phyloP scores from a whole-genome alignment of 2,329 filamentous ascomycete species.

The Trichoderma oligosporum region DNA sequence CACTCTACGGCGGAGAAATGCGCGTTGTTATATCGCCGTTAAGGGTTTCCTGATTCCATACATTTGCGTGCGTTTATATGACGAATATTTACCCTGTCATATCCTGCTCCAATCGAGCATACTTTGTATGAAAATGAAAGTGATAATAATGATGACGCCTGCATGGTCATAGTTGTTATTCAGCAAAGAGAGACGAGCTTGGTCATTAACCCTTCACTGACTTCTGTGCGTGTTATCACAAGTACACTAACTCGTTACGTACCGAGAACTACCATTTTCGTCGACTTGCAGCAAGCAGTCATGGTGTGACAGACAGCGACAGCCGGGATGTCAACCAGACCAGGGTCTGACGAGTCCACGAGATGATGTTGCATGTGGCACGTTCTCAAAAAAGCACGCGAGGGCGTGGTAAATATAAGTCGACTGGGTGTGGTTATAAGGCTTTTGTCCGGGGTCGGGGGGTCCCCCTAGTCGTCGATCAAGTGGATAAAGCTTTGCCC shows the following conservation, averaged over 20 bases:
- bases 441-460: not conserved
- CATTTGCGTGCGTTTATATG: not conserved
- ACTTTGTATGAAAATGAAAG: not conserved
- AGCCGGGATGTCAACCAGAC: slow-evolving; percentile 8
- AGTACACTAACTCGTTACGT: slow-evolving; percentile 9
- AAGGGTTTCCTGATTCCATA: not conserved
- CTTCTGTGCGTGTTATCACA: not conserved
- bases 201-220: not conserved
- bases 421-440: not conserved
- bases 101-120: not conserved
- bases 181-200: not conserved
- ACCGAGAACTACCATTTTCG: slow-evolving; percentile 1
- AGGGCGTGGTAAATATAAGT: not conserved
- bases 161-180: slow-evolving; percentile 5
- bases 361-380: slow-evolving; percentile 20
- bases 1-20: slow-evolving; percentile 7
- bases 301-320: slow-evolving; percentile 17
- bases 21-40: slow-evolving; percentile 3
- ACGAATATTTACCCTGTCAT: not conserved
- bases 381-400: slow-evolving; percentile 14
- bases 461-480: slow-evolving; percentile 16
- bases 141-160: slow-evolving; percentile 6
- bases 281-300: slow-evolving; percentile 14
- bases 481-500: slow-evolving; percentile 4
- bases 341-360: slow-evolving; percentile 14